A percentile compares a stretch with the other conserved stretches of the same genome.
Conservation (phyloP, 257 asterid genomes). For the Capsicum baccatum region DNA sequence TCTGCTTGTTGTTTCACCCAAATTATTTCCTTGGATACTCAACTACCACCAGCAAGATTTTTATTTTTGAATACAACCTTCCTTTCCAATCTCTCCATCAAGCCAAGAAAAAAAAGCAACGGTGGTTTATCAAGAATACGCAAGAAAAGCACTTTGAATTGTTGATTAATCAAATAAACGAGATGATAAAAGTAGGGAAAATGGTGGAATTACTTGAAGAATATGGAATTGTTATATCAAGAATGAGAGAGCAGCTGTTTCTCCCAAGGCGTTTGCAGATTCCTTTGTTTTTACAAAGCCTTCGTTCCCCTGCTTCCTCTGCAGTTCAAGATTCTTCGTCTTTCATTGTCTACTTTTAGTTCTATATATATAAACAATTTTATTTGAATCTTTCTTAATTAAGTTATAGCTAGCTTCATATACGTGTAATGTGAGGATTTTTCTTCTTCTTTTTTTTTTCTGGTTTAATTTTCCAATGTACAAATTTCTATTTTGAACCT, state of each 20-base stretch:
- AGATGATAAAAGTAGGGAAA: constrained; percentile 73
- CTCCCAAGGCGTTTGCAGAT: constrained; percentile 46
- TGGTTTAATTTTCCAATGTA: background rate
- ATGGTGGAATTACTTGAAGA: constrained; percentile 75
- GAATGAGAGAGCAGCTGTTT: constrained; percentile 56
- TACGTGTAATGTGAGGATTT: background rate
- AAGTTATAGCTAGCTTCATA: background rate
- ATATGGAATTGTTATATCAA: constrained; percentile 61
- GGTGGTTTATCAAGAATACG: too few species aligned
- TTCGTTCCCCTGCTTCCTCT: constrained; percentile 43
- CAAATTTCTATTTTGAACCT: background rate
- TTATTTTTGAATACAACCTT: background rate
- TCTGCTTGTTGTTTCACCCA: constrained; percentile 4
- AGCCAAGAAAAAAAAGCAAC: constrained; percentile 18
- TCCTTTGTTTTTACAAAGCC: constrained; percentile 37
- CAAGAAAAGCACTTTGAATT: too few species aligned
- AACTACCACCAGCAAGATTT: background rate
- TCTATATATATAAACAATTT: background rate
- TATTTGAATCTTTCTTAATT: background rate
- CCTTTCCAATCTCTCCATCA: background rate
- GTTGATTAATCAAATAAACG: background rate
- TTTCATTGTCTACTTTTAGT: constrained; percentile 62
- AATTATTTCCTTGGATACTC: background rate
- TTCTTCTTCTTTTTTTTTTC: background rate
- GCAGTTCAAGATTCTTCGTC: constrained; percentile 49